These are phyloP conservation scores for Rugosomyces carneus DNA, from an alignment of 1,284 basidiomycete genomes.

Conservation along the genomic window DNA sequence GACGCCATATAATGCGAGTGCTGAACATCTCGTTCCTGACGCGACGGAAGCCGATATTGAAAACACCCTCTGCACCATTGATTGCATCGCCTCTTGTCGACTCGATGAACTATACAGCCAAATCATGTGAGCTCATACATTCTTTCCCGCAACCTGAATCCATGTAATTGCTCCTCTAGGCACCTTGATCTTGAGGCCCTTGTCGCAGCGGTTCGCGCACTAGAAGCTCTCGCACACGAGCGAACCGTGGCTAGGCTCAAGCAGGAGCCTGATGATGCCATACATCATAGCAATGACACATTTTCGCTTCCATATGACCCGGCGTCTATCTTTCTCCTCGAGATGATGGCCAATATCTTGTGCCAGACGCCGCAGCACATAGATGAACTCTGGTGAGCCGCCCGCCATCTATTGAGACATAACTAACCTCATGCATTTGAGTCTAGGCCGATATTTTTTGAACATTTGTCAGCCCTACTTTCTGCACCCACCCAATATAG, in stretches of 20 bases:
- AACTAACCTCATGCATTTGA: neutral
- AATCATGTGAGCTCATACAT: slow-evolving; percentile 62
- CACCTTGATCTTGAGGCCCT: slow-evolving; percentile 74
- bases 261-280: slow-evolving; percentile 58
- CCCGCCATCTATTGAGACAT: neutral
- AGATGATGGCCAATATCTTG: slow-evolving; percentile 88
- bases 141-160: slow-evolving; percentile 3
- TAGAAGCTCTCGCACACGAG: slow-evolving; percentile 88
- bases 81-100: slow-evolving; percentile 91
- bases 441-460: slow-evolving; percentile 83
- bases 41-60: slow-evolving; percentile 89
- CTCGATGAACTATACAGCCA: slow-evolving; percentile 93
- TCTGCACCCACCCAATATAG: slow-evolving; percentile 78
- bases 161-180: slow-evolving; percentile 34
- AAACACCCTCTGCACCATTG: slow-evolving; percentile 90
- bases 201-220: slow-evolving; percentile 75
- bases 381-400: slow-evolving; percentile 77
- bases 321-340: slow-evolving; percentile 88
- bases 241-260: slow-evolving; percentile 72
- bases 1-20: slow-evolving; percentile 80
- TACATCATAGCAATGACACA: slow-evolving; percentile 30
- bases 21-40: slow-evolving; percentile 71
- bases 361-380: slow-evolving; percentile 73
- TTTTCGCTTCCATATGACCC: slow-evolving; percentile 85
- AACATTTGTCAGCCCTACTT: slow-evolving; percentile 82